Evolutionary conservation across 768 basidiomycete genomes (phyloP), one percentile per base, ranked within the genome.

Genomic region (Floccularia luteovirens): DNA sequence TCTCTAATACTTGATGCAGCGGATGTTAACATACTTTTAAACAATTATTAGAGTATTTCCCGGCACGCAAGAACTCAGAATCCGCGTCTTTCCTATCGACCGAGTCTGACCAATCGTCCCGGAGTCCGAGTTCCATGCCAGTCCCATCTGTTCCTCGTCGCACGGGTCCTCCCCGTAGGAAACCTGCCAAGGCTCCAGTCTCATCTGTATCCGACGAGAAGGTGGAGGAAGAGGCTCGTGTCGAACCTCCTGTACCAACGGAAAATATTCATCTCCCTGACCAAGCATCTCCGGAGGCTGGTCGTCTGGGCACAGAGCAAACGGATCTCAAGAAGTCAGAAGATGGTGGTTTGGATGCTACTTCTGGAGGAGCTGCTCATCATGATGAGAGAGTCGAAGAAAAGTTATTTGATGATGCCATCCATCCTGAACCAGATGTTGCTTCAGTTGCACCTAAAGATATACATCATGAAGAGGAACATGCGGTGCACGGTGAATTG

Each of bases 81-180:
- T 42, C 49, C 25, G 49, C 54, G 5, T 52, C 54, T 33, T 14
- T 51, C 11, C 41, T 48, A 13, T 59, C 63, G 11, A 19, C 48
- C 11, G 62, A 63, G 2, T 50, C 54, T 3, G 55, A 57, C 13
- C 57, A 59, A 24, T 49, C 61, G 3, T 41, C 65, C 8, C 69
- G 67, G 24, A 61, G 58, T 17, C 74, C 75, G 13, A 45, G 64
- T 4, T 66, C 76, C 0, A 89, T 90, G 79, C 85, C 87, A 16
- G 67, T 86, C 3, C 85, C 87, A 11, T 72, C 75, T 11, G 79
- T 67, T 13, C 87, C 88, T 31, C 77, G 82, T 31, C 74, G 88
- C 3, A 72, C 84, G 19, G 87, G 70, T 2, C 86, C 84, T 35
- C 88, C 89, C 6, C 68, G 87, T 30, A 79, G 70, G 60, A 83